Percentiles rank a stretch among this genome's conserved stretches.
phyloP scores from a whole-genome alignment of 2,329 filamentous ascomycete genomes.

The Paradendryphiella salina region DNA sequence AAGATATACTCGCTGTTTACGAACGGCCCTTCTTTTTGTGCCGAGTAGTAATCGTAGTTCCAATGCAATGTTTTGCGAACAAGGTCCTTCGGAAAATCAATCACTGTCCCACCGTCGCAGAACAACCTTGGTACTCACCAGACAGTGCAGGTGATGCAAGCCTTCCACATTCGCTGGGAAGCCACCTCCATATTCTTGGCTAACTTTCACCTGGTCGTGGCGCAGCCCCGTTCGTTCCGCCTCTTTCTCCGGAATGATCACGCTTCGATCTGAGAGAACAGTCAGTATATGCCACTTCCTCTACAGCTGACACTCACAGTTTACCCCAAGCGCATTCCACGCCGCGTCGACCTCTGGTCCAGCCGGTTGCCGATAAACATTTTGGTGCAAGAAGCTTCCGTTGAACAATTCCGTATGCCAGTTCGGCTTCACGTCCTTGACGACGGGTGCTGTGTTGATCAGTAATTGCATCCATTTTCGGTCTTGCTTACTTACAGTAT shows the following conservation, averaged over 20 bases:
- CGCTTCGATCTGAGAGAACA: slow-evolving; percentile 34
- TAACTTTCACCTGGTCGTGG: slow-evolving; percentile 59
- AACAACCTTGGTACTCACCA: slow-evolving; percentile 47
- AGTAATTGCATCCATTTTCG: background rate
- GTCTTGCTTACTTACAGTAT: slow-evolving; percentile 30
- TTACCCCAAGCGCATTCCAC: slow-evolving; percentile 58
- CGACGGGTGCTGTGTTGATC: slow-evolving; percentile 33
- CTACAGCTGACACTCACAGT: slow-evolving; percentile 50
- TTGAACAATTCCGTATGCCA: slow-evolving; percentile 56
- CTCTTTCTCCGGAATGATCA: slow-evolving; percentile 56
- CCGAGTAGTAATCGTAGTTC: slow-evolving; percentile 63
- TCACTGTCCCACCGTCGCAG: background rate
- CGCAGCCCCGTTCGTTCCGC: slow-evolving; percentile 57
- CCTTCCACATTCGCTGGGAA: slow-evolving; percentile 63
- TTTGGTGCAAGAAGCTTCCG: slow-evolving; percentile 60
- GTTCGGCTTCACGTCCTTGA: slow-evolving; percentile 48
- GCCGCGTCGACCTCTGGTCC: slow-evolving; percentile 60
- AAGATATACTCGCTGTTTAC: slow-evolving; percentile 60
- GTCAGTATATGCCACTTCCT: background rate
- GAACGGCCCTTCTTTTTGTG: slow-evolving; percentile 57
- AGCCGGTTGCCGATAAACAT: slow-evolving; percentile 56
- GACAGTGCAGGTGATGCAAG: slow-evolving; percentile 61
- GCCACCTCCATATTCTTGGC: slow-evolving; percentile 60
- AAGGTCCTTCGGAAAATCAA: slow-evolving; percentile 54
- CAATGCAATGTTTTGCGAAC: slow-evolving; percentile 62